A percentile compares a stretch with the other conserved stretches of the same genome.
Conservation (phyloP, 139 green algal species). For the Zygnema cylindricum region DNA sequence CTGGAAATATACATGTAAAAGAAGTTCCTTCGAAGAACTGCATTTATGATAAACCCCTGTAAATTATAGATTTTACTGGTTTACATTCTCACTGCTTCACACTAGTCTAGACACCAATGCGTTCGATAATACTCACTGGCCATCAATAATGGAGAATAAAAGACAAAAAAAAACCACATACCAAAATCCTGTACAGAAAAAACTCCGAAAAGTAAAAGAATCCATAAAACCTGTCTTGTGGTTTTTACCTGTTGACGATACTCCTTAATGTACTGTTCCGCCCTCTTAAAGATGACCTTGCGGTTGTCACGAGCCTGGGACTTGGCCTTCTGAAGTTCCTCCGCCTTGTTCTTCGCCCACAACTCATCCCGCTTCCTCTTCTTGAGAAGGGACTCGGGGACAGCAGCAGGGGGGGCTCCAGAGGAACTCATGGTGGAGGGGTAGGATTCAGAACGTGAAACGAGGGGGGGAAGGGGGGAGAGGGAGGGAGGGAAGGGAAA, state of each 20-base stretch:
- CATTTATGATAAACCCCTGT: too few relatives aligned
- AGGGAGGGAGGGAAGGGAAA: background rate
- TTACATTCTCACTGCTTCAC: too few relatives aligned
- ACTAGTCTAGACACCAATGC: too few relatives aligned
- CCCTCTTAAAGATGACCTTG: slow-evolving; percentile 94
- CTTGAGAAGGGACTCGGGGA: slow-evolving; percentile 89
- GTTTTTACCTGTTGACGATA: slow-evolving; percentile 83
- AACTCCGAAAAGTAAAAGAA: too few relatives aligned
- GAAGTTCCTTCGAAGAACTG: too few relatives aligned
- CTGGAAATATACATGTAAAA: too few relatives aligned
- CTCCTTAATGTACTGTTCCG: slow-evolving; percentile 97
- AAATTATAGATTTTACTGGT: too few relatives aligned
- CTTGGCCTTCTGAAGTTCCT: slow-evolving; percentile 66
- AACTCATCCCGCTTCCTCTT: slow-evolving; percentile 90
- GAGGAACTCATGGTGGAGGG: background rate
- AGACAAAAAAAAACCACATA: background rate
- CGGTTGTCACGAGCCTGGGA: slow-evolving; percentile 74
- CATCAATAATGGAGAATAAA: too few relatives aligned
- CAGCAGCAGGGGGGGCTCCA: slow-evolving; percentile 22
- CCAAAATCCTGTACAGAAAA: too few relatives aligned
- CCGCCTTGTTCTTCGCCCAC: slow-evolving; percentile 81
- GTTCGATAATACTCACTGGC: too few relatives aligned
- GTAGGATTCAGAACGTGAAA: background rate
- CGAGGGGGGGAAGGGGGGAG: too few relatives aligned
- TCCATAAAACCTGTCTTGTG: background rate